phyloP scores from a whole-genome alignment of 202 grass and related monocot species.

The Dendrocalamus latiflorus region DNA sequence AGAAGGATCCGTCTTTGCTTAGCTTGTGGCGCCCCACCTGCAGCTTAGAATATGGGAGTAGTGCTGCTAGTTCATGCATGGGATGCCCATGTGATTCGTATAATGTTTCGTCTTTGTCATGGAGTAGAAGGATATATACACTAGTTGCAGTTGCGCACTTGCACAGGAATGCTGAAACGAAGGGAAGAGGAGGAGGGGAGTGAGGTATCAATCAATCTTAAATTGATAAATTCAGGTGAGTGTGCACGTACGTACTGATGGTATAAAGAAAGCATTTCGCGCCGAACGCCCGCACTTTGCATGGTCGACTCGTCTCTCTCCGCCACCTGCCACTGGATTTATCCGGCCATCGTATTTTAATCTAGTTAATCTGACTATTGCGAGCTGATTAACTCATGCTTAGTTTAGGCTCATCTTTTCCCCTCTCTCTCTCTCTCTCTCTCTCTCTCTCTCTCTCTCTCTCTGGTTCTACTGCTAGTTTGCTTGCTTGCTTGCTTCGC shows the following conservation, averaged over 20 bases:
- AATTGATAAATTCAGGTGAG: not conserved
- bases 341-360: not conserved
- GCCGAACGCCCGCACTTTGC: conserved; percentile 46
- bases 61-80: not conserved
- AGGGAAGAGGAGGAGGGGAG: not conserved
- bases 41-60: not conserved
- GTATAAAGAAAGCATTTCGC: conserved; percentile 50
- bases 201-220: not conserved
- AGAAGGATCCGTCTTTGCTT: not conserved
- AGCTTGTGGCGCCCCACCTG: not conserved
- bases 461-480: not conserved
- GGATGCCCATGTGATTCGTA: not conserved
- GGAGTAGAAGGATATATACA: not conserved
- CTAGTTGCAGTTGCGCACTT: no score
- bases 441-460: not conserved
- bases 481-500: not conserved
- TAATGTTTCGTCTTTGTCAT: not conserved
- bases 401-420: not conserved
- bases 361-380: not conserved
- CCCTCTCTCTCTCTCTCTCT: not conserved
- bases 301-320: not conserved
- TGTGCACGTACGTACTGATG: not conserved
- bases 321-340: conserved; percentile 22
- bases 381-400: not conserved
- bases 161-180: not conserved